Evolutionary conservation across 352 stramenopile genomes (phyloP).

Genomic region (Phytopythium mirpurense): DNA sequence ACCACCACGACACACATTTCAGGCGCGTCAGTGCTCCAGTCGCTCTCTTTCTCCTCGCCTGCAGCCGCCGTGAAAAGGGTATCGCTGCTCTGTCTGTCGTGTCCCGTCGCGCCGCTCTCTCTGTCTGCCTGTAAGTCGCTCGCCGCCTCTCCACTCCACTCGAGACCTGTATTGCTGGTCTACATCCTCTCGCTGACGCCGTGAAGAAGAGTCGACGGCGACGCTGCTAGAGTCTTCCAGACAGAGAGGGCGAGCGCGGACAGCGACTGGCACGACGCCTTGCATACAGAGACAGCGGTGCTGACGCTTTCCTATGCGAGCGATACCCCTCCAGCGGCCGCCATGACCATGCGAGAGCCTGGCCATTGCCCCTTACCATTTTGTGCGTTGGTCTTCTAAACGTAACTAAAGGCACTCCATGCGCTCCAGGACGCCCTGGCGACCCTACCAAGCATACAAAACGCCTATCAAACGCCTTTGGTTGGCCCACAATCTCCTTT

Average conservation of each 20-base stretch:
- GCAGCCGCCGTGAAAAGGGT: too few species aligned
- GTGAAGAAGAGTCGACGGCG: too few species aligned
- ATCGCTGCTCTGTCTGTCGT: too few species aligned
- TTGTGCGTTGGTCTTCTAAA: slow-evolving; percentile 87
- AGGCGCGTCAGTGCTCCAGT: background rate
- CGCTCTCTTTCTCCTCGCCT: background rate
- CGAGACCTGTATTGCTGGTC: background rate
- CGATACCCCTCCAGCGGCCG: background rate
- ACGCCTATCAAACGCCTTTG: slow-evolving; percentile 22
- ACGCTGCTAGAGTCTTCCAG: too few species aligned
- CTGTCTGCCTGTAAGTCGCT: background rate
- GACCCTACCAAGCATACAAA: slow-evolving; percentile 23
- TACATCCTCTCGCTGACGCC: background rate
- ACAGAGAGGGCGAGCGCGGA: background rate
- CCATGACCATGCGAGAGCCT: slow-evolving; percentile 1
- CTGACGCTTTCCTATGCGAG: background rate
- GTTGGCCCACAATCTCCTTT: slow-evolving; percentile 32
- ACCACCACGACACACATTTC: slow-evolving; percentile 5
- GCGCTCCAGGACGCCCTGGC: slow-evolving; percentile 21
- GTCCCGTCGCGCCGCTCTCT: too few species aligned
- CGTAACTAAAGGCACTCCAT: slow-evolving; percentile 60
- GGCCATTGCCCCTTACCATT: slow-evolving; percentile 53
- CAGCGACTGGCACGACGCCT: background rate
- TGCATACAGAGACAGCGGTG: background rate
- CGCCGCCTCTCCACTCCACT: background rate